Evolutionary conservation across 345 rosid species (phyloP).

Genomic region (Syzygium aqueum): DNA sequence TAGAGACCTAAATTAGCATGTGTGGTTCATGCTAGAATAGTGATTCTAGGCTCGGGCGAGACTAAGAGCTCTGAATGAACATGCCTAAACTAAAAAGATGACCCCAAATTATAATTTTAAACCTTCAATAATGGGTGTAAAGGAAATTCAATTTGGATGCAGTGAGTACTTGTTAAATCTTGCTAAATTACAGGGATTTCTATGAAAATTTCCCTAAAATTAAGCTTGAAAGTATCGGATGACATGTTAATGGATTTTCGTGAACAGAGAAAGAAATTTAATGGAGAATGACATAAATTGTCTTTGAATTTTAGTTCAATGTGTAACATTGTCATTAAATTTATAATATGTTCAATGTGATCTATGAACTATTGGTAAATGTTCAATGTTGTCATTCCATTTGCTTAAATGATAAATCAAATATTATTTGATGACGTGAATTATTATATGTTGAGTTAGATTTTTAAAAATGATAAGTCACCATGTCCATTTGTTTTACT

Average conservation of each 20-base stretch:
- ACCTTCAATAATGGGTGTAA: neutral
- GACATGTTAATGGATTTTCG: neutral
- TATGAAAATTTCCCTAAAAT: neutral
- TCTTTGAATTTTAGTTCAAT: neutral
- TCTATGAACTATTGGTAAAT: neutral
- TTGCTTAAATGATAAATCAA: neutral
- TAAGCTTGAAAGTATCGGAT: neutral
- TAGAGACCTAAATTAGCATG: neutral
- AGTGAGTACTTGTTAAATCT: neutral
- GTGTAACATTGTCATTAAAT: accelerated
- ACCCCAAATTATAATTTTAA: neutral
- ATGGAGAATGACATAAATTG: neutral
- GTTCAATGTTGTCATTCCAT: neutral
- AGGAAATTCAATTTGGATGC: neutral
- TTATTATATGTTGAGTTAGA: neutral
- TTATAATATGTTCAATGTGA: neutral
- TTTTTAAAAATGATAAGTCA: neutral
- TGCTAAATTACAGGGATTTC: neutral
- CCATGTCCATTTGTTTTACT: neutral
- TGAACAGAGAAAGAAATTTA: neutral
- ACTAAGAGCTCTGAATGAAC: neutral
- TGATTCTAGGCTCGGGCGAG: neutral
- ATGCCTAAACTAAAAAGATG: neutral
- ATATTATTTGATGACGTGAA: neutral
- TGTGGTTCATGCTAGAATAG: neutral